phyloP scores from a whole-genome alignment of 2,329 filamentous ascomycete genomes.

The Herpotrichia juniperi region DNA sequence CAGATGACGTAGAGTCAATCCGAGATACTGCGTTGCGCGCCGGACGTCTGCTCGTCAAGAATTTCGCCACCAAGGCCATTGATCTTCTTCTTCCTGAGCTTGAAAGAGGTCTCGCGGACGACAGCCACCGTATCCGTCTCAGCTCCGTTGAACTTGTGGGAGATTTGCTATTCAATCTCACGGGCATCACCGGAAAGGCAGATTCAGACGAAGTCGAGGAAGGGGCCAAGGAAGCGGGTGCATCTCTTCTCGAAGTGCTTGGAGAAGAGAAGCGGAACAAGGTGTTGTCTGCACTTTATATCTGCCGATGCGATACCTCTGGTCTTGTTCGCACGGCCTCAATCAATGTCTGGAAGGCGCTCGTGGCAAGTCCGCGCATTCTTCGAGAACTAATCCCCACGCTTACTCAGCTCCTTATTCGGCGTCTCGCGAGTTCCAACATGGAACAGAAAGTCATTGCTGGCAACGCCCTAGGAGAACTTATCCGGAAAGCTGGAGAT shows the following conservation, averaged over 20 bases:
- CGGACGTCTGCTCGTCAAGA: conserved; percentile 94
- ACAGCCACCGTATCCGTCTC: conserved; percentile 96
- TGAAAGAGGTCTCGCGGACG: conserved; percentile 94
- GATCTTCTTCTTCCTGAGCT: conserved; percentile 93
- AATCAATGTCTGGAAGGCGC: conserved; percentile 93
- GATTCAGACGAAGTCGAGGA: conserved; percentile 82
- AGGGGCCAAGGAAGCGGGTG: conserved; percentile 81
- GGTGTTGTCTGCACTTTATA: conserved; percentile 94
- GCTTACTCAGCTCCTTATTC: conserved; percentile 92
- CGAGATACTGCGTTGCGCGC: conserved; percentile 95
- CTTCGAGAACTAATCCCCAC: conserved; percentile 96
- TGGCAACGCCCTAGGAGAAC: conserved; percentile 92
- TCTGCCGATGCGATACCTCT: conserved; percentile 96
- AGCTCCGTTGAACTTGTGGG: conserved; percentile 98
- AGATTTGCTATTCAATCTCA: conserved; percentile 96
- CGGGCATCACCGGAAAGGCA: conserved; percentile 81
- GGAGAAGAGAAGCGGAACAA: conserved; percentile 97
- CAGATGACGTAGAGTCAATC: conserved; percentile 95
- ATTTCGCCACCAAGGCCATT: conserved; percentile 93
- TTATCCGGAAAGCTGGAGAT: conserved; percentile 96
- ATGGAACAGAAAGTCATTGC: conserved; percentile 99
- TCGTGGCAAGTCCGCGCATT: conserved; percentile 88
- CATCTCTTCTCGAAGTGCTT: conserved; percentile 91
- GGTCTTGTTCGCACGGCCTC: conserved; percentile 88
- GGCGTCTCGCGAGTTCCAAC: conserved; percentile 90